Conservation (phyloP, 2,329 filamentous ascomycete species). For the Aureobasidium musti region DNA sequence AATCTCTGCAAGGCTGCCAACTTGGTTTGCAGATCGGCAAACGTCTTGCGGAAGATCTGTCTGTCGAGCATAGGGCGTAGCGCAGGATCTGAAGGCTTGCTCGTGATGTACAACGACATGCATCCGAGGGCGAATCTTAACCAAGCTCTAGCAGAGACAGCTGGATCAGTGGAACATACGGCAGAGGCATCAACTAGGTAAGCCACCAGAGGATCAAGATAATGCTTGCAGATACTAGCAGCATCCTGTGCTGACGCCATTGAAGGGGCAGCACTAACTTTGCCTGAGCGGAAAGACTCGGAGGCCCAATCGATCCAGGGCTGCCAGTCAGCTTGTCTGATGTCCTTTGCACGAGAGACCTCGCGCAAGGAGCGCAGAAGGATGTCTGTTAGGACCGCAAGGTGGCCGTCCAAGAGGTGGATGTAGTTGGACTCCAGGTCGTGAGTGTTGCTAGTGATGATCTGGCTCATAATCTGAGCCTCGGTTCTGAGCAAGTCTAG, state of each 20-base stretch:
- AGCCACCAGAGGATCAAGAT: conserved; percentile 10
- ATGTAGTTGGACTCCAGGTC: conserved; percentile 37
- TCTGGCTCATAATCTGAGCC: conserved; percentile 43
- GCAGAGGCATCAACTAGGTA: conserved; percentile 21
- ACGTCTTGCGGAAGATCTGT: conserved; percentile 59
- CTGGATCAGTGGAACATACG: not conserved
- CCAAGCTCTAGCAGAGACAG: conserved; percentile 57
- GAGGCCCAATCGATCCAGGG: conserved; percentile 22
- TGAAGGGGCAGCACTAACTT: not conserved
- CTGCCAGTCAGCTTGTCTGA: conserved; percentile 22
- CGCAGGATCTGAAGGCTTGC: conserved; percentile 81
- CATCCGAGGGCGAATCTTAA: conserved; percentile 72
- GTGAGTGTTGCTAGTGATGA: conserved; percentile 41
- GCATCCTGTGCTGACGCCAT: conserved; percentile 9
- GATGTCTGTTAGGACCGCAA: conserved; percentile 37
- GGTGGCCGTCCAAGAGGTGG: conserved; percentile 34
- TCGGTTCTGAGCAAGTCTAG: conserved; percentile 48
- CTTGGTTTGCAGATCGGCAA: conserved; percentile 57
- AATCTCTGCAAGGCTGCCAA: conserved; percentile 65
- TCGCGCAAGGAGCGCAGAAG: conserved; percentile 37
- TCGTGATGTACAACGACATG: conserved; percentile 79
- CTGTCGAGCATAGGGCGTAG: conserved; percentile 64
- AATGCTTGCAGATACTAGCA: conserved; percentile 14
- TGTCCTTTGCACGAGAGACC: conserved; percentile 35
- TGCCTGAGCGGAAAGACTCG: not conserved